phyloP scores from a whole-genome alignment of 2,329 filamentous ascomycete species.

The Gaeumannomyces tritici region DNA sequence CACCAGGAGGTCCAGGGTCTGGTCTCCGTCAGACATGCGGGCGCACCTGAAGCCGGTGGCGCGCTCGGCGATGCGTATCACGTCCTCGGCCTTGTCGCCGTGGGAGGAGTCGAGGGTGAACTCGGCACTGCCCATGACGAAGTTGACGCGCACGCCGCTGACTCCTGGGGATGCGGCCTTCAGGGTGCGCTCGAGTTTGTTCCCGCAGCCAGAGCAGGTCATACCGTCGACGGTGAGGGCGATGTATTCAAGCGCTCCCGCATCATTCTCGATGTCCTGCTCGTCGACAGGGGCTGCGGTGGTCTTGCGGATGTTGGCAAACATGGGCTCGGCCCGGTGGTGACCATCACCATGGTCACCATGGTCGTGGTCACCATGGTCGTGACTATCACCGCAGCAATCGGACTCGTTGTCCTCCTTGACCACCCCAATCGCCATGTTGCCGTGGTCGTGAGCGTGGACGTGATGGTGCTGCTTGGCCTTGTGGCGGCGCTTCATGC shows the following conservation, averaged over 20 bases:
- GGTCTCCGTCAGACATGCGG: conserved; percentile 15
- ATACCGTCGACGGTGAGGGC: conserved; percentile 22
- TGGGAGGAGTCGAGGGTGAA: conserved; percentile 16
- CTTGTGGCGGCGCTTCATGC: conserved; percentile 3
- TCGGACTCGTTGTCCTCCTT: conserved; percentile 1
- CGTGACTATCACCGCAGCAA: not conserved
- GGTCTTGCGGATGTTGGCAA: too few relatives aligned
- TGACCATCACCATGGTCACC: not conserved
- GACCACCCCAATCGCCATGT: not conserved
- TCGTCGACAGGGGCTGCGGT: not conserved
- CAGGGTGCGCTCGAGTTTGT: conserved; percentile 22
- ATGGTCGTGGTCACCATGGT: not conserved
- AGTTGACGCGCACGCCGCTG: conserved; percentile 23
- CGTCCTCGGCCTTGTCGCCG: conserved; percentile 15
- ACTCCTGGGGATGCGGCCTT: conserved; percentile 15
- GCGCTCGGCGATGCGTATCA: conserved; percentile 15
- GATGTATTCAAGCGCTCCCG: conserved; percentile 15
- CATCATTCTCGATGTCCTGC: conserved; percentile 17
- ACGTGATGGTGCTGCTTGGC: not conserved
- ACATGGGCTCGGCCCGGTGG: not conserved
- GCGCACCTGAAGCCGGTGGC: conserved; percentile 21
- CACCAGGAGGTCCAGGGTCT: conserved; percentile 18
- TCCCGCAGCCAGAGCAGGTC: conserved; percentile 25
- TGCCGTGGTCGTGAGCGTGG: not conserved
- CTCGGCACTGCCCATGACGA: conserved; percentile 26